phyloP scores from a whole-genome alignment of 148 eudicot genomes.

The Fagopyrum esculentum region DNA sequence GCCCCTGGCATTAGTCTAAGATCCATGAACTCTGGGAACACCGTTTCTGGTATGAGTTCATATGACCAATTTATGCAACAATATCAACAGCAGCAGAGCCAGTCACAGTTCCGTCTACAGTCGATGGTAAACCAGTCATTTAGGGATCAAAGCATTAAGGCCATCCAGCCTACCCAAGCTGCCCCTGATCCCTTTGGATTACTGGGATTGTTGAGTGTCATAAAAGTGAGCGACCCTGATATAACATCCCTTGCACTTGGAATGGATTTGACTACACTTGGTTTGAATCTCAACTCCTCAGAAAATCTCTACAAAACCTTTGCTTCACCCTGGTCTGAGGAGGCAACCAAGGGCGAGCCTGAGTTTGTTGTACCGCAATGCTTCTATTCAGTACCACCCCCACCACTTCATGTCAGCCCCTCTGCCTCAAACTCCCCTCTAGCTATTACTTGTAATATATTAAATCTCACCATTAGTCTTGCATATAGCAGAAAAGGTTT shows the following conservation, averaged over 20 bases:
- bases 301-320: slow-evolving; percentile 69
- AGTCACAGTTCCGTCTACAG: slow-evolving; percentile 47
- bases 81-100: slow-evolving; percentile 66
- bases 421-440: background rate
- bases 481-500: background rate
- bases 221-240: slow-evolving; percentile 60
- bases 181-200: slow-evolving; percentile 53
- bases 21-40: slow-evolving; percentile 36
- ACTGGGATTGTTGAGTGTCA: slow-evolving; percentile 57
- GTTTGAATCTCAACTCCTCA: slow-evolving; percentile 61
- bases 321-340: slow-evolving; percentile 87
- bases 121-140: slow-evolving; percentile 29
- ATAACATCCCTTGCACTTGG: slow-evolving; percentile 78
- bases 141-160: slow-evolving; percentile 44
- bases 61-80: slow-evolving; percentile 69
- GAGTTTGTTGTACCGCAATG: slow-evolving; percentile 64
- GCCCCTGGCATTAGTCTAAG: slow-evolving; percentile 41
- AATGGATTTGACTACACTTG: slow-evolving; percentile 66
- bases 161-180: slow-evolving; percentile 39
- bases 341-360: slow-evolving; percentile 64
- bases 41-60: slow-evolving; percentile 37
- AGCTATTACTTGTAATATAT: background rate
- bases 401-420: slow-evolving; percentile 49
- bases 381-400: slow-evolving; percentile 45
- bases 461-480: background rate